Base-by-base conservation (phyloP, 2,329 filamentous ascomycete genomes). In the Amesomyces nigricolor region DNA sequence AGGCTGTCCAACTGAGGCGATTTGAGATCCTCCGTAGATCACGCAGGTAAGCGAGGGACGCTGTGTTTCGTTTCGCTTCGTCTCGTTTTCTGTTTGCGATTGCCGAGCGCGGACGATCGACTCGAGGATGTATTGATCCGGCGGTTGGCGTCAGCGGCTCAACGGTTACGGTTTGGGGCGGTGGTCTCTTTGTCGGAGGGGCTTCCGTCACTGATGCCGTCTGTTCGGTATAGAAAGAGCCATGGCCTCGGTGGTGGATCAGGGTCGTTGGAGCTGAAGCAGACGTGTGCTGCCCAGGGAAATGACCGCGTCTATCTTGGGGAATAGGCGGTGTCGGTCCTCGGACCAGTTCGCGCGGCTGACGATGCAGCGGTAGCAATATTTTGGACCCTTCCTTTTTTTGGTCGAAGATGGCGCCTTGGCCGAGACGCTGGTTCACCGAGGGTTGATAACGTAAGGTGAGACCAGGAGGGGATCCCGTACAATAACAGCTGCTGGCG, bases 121-220 rank as follows among this genome's bases (percentile, higher is more conserved):
- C 11, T 38, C 40, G 10, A 19, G 22, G 29, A 26, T 11, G 16
- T 19, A 39, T 40, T 29, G 19, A 51, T 51, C 53, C 32, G 16
- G 32, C n/a, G 10, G 38, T 13, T 30, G 13, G 17, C 32, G 46
- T 17, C 32, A 11, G 48, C 38, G 30, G 38, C 13, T 48, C 48
- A 52, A 52, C 32, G n/a, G n/a, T 10, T 17, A 8, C 8, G 32
- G 32, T 35, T 35, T 44, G 13, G 19, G 22, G n/a, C 17, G 3
- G n/a, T 39, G 16, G 32, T 38, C 45, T 52, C 58, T 57, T 60
- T 54, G 39, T 59, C 39, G 52, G 50, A 48, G 54, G 22, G 52
- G 51, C 42, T 56, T 59, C 56, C 46, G 54, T 63, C 54, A 62
- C 51, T 61, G 58, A 43, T 58, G 58, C 52, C 59, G 53, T 58